These are phyloP conservation scores for Sapria himalayana DNA, from an alignment of 345 rosid species.

Conservation along the genomic window DNA sequence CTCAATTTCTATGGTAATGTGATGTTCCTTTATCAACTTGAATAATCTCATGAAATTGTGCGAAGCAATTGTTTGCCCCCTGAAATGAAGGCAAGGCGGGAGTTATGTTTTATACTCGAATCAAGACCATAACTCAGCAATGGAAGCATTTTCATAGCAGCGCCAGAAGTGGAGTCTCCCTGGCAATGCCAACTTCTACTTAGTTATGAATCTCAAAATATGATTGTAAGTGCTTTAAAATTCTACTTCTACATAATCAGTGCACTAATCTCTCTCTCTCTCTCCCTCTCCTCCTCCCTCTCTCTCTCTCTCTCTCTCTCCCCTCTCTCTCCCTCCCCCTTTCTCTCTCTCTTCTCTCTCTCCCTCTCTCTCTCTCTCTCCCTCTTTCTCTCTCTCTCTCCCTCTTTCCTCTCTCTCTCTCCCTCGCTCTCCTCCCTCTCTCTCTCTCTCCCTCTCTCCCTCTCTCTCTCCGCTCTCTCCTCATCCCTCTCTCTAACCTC, in stretches of 20 bases:
- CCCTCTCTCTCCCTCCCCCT: too few relatives aligned
- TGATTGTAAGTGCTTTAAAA: too few relatives aligned
- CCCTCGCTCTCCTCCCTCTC: too few relatives aligned
- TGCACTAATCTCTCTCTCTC: not conserved
- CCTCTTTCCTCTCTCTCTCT: too few relatives aligned
- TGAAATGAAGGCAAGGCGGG: slow-evolving; percentile 75
- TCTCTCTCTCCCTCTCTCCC: too few relatives aligned
- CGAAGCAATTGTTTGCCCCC: not conserved
- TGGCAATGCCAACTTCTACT: slow-evolving; percentile 97
- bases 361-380: too few relatives aligned
- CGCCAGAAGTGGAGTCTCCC: slow-evolving; percentile 44
- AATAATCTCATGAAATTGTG: not conserved
- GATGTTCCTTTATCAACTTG: not conserved
- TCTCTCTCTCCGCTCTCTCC: too few relatives aligned
- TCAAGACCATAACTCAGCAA: slow-evolving; percentile 85
- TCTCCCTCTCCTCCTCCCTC: not conserved
- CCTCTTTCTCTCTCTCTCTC: too few relatives aligned
- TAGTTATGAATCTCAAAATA: slow-evolving; percentile 16
- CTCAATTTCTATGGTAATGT: slow-evolving; percentile 82
- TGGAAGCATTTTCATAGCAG: slow-evolving; percentile 80
- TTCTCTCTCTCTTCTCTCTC: too few relatives aligned
- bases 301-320: not conserved
- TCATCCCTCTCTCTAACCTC: too few relatives aligned
- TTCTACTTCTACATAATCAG: too few relatives aligned
- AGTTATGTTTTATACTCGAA: slow-evolving; percentile 76